A percentile compares a stretch with the other conserved stretches of the same genome.
These are phyloP conservation scores for Pichia terricola DNA, from an alignment of 1,139 yeast species.

Conservation along the genomic window DNA sequence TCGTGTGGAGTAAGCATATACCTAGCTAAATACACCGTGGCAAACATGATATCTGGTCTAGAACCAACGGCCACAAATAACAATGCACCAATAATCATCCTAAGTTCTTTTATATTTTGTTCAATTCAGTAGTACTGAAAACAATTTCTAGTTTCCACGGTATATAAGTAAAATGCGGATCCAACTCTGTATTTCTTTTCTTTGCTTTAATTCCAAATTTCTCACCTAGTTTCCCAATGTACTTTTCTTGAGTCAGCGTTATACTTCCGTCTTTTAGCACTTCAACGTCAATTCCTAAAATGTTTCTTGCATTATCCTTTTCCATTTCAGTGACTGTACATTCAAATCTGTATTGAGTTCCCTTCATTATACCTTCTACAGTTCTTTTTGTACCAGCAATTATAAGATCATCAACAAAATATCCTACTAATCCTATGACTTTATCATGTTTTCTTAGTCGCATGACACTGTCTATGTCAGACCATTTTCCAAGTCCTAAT, in stretches of 20 bases:
- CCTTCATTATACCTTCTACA: background rate
- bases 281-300: background rate
- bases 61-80: background rate
- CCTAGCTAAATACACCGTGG: background rate
- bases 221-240: background rate
- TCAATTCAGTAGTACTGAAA: background rate
- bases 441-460: background rate
- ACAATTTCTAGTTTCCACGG: background rate
- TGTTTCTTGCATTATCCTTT: background rate
- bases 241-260: background rate
- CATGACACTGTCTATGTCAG: background rate
- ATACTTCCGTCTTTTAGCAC: background rate
- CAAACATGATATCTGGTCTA: background rate
- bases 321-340: background rate
- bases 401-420: background rate
- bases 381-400: background rate
- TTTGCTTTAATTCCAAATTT: background rate
- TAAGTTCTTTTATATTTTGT: background rate
- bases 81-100: background rate
- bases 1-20: background rate
- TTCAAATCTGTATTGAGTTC: background rate
- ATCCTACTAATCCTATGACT: background rate
- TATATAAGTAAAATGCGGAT: background rate
- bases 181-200: background rate
- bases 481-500: conserved; percentile 1